These are phyloP conservation scores for Teunomyces gatunensis DNA, from an alignment of 805 yeast genomes.

Conservation along the genomic window DNA sequence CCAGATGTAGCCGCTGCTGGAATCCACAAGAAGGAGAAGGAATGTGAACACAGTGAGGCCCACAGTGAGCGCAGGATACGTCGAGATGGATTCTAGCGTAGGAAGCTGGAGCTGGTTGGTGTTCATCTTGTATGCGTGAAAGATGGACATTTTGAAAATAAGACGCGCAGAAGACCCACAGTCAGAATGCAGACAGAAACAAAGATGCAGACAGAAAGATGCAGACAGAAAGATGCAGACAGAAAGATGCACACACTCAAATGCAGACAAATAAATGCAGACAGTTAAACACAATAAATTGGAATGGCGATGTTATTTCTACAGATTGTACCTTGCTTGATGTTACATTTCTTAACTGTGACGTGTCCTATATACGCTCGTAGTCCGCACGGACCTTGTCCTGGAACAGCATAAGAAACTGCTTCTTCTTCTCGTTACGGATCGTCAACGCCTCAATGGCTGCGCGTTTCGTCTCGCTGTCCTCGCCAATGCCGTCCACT, in stretches of 20 bases:
- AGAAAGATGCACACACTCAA: neutral
- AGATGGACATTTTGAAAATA: neutral
- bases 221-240: neutral
- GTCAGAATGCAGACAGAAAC: neutral
- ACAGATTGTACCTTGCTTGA: neutral
- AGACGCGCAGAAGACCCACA: neutral
- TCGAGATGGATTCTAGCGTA: slow-evolving; percentile 6
- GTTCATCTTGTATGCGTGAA: neutral
- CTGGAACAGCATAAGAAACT: slow-evolving; percentile 18
- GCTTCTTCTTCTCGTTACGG: slow-evolving; percentile 26
- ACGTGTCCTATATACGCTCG: slow-evolving; percentile 1
- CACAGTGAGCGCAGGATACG: slow-evolving; percentile 57
- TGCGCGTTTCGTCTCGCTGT: slow-evolving; percentile 33
- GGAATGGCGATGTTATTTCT: too few relatives aligned
- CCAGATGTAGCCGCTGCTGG: slow-evolving; percentile 24
- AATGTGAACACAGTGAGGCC: slow-evolving; percentile 59
- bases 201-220: neutral
- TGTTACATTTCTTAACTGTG: neutral
- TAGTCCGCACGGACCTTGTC: slow-evolving; percentile 11
- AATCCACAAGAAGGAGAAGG: slow-evolving; percentile 39
- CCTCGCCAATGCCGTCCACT: slow-evolving; percentile 45
- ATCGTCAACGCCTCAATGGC: slow-evolving; percentile 31
- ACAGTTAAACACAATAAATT: too few relatives aligned
- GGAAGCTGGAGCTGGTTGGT: neutral
- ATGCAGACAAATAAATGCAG: too few relatives aligned